A percentile compares a stretch with the other conserved stretches of the same genome.
Conservation (phyloP, 1,284 basidiomycete species). For the Cutaneotrichosporon cavernicola region DNA sequence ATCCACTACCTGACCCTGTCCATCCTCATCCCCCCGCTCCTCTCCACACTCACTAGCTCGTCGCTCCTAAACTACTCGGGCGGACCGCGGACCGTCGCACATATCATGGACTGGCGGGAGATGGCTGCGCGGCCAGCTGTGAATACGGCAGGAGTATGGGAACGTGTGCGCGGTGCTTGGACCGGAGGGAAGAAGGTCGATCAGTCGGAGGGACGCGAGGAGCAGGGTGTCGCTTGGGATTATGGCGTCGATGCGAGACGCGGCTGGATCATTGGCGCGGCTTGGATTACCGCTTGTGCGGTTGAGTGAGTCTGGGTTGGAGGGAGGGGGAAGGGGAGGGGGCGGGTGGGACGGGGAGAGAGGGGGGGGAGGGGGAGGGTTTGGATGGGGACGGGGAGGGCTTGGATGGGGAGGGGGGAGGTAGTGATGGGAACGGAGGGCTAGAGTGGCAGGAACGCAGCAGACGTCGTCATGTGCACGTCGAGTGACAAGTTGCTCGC, state of each 20-base stretch:
- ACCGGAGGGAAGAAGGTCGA: conserved; percentile 47
- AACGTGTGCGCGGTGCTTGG: conserved; percentile 53
- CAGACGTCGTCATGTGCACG: no score
- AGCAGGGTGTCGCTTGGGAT: conserved; percentile 50
- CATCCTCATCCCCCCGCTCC: conserved; percentile 75
- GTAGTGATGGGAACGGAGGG: not conserved
- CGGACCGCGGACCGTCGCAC: conserved; percentile 47
- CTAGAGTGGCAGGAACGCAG: not conserved
- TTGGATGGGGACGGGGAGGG: not conserved
- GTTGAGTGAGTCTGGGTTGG: conserved; percentile 66
- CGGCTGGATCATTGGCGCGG: conserved; percentile 81
- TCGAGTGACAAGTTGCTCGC: no score
- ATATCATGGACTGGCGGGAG: conserved; percentile 93
- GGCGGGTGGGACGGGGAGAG: not conserved
- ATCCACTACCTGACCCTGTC: conserved; percentile 87
- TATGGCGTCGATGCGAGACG: conserved; percentile 66
- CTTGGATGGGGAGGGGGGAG: not conserved
- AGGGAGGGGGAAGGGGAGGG: not conserved
- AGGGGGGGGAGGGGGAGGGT: no score
- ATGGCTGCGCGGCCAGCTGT: conserved; percentile 79
- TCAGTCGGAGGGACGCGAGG: conserved; percentile 2
- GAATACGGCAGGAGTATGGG: conserved; percentile 58
- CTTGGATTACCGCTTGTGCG: conserved; percentile 74
- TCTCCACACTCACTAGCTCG: conserved; percentile 71
- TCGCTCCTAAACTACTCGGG: conserved; percentile 74